phyloP scores from a whole-genome alignment of 176 grass and related monocot genomes.

The Musa schizocarpa region DNA sequence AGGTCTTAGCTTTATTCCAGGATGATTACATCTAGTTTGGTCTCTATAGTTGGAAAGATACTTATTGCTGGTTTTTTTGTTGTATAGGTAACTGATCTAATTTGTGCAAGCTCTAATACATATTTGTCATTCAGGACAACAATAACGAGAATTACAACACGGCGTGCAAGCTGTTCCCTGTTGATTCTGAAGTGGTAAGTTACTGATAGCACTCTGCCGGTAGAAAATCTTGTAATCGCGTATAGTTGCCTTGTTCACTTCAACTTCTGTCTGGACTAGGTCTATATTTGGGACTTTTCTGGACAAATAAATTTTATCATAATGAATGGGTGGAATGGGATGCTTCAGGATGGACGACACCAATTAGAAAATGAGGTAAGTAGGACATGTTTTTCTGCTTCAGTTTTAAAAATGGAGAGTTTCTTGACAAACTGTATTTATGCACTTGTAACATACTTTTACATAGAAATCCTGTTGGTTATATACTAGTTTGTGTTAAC shows the following conservation, averaged over 20 bases:
- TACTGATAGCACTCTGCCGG: slow-evolving; percentile 24
- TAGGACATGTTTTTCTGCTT: slow-evolving; percentile 20
- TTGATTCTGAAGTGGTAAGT: slow-evolving; percentile 77
- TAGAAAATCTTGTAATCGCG: slow-evolving; percentile 19
- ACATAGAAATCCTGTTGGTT: background rate
- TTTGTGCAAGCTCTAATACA: background rate
- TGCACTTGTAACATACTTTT: background rate
- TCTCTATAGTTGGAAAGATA: background rate
- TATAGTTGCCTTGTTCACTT: slow-evolving; percentile 30
- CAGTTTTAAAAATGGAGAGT: background rate
- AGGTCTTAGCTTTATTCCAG: background rate
- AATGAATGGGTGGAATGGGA: slow-evolving; percentile 88
- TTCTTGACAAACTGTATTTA: background rate
- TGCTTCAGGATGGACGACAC: slow-evolving; percentile 39
- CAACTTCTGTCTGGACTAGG: slow-evolving; percentile 48
- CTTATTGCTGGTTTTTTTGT: background rate
- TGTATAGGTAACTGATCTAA: background rate
- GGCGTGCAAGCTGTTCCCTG: slow-evolving; percentile 68
- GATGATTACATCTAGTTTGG: background rate
- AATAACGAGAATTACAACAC: slow-evolving; percentile 67
- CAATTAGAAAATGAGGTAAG: slow-evolving; percentile 69
- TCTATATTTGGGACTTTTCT: slow-evolving; percentile 97
- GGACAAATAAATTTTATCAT: slow-evolving; percentile 80
- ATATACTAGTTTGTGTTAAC: background rate
- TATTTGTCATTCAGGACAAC: slow-evolving; percentile 70